Evolutionary conservation across 2,329 filamentous ascomycete genomes (phyloP), one percentile per base, ranked within the genome.

Genomic region (Aureobasidium sp.): DNA sequence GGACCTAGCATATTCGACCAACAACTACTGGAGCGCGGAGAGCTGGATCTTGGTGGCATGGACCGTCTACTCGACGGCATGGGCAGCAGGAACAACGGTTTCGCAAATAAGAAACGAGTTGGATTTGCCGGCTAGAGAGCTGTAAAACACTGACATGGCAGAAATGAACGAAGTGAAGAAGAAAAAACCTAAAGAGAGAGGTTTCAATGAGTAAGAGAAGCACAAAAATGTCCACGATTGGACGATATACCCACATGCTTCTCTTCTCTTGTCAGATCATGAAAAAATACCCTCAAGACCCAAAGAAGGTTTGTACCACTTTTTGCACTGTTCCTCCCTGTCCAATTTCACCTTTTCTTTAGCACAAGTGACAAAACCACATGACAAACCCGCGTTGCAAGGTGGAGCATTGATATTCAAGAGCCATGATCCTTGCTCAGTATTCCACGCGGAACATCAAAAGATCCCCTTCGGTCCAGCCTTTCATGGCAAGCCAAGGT

Each of bases 391-490:
- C 78, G 78, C 78, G 77, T 74, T 74, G 71, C 70, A 73, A 79
- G 78, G 79, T 81, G 77, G 79, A 80, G 79, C 77, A 76, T 74
- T 75, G 55, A 24, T 68, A 77, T 37, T 79, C 76, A 73, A 79
- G 77, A 72, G 69, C 71, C 74, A 78, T 79, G 78, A 78, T 78
- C 78, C 74, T 69, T 77, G 78, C 78, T 81, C 79, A 79, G 79
- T 81, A 81, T 79, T 75, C 74, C 76, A 75, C 75, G 78, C 78
- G 78, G 75, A 69, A 81, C 39, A 80, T 73, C 69, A 73, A 79
- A 48, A 52, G 43, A 39, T 52, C 12, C 1, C 7, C 29, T 20
- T 24, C 47, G 12, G 13, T 52, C 50, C 50, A 27, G 32, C 34
- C 50, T 52, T 52, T 27, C 20, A 52, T 39, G 50, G 50, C 26